phyloP scores from a whole-genome alignment of 352 stramenopile genomes.

The Globisporangium abappressorium region DNA sequence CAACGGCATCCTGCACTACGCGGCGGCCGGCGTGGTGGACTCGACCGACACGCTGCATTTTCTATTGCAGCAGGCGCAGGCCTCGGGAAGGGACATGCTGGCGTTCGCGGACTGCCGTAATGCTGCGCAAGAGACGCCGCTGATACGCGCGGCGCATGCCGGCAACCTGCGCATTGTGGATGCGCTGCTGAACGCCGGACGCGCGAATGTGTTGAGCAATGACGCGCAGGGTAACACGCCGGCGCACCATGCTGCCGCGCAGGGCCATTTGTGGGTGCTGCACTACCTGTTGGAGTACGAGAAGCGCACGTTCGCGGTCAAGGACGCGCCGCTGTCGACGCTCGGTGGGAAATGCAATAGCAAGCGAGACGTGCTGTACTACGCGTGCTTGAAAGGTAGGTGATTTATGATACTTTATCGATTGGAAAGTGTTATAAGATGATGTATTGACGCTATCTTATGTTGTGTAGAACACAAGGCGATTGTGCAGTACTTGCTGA shows the following conservation, averaged over 20 bases:
- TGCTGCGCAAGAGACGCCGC: conserved; percentile 56
- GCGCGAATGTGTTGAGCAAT: conserved; percentile 44
- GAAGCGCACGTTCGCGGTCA: conserved; percentile 9
- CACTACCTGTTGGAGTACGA: conserved; percentile 68
- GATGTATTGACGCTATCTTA: not conserved
- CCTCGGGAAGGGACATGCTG: conserved; percentile 19
- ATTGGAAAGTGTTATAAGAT: not conserved
- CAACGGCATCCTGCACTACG: conserved; percentile 68
- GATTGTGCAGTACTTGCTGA: conserved; percentile 67
- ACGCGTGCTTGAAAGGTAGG: conserved; percentile 41
- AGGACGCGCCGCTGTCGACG: conserved; percentile 4
- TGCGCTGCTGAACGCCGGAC: conserved; percentile 48
- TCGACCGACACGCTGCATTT: conserved; percentile 74
- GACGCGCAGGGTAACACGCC: conserved; percentile 64
- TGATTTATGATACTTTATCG: not conserved
- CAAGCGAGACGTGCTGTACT: conserved; percentile 50
- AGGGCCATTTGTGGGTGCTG: conserved; percentile 72
- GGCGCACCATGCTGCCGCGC: conserved; percentile 61
- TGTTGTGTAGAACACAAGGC: conserved; percentile 52
- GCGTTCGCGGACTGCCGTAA: conserved; percentile 57
- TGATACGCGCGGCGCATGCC: conserved; percentile 73
- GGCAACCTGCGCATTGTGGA: conserved; percentile 66
- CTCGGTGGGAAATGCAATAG: conserved; percentile 34
- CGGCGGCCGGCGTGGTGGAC: conserved; percentile 42
- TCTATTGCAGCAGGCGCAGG: conserved; percentile 69